phyloP scores from a whole-genome alignment of 345 rosid species.

The Eucalyptus guilfoylei region DNA sequence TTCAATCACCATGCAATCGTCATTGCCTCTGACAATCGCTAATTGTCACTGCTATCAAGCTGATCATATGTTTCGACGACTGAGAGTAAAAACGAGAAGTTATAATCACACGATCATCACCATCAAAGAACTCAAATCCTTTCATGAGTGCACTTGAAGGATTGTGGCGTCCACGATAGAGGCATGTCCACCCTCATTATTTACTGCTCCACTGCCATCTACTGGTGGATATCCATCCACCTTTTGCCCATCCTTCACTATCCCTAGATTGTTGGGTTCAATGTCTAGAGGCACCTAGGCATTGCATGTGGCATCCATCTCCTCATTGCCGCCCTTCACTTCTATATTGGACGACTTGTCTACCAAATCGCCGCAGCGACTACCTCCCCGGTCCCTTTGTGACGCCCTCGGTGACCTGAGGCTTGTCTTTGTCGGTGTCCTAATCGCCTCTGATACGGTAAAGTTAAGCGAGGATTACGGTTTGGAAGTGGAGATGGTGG shows the following conservation, averaged over 20 bases:
- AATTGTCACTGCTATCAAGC: not conserved
- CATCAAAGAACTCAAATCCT: not conserved
- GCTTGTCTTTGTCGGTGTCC: not conserved
- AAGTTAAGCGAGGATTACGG: not conserved
- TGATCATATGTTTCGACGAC: too few species aligned
- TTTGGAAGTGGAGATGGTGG: not conserved
- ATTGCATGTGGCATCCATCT: not conserved
- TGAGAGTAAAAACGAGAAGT: rapidly evolving
- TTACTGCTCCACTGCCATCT: not conserved
- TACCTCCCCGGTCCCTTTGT: not conserved
- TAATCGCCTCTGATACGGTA: not conserved
- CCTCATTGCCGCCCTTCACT: not conserved
- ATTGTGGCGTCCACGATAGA: not conserved
- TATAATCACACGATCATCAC: not conserved
- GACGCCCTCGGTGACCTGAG: not conserved
- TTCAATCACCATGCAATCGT: not conserved
- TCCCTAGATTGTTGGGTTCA: not conserved
- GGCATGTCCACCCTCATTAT: not conserved
- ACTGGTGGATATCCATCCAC: not conserved
- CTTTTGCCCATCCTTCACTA: not conserved
- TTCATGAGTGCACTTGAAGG: not conserved
- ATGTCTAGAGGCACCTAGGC: not conserved
- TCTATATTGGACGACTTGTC: not conserved
- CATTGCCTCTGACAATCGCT: rapidly evolving
- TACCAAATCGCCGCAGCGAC: not conserved